phyloP scores from a whole-genome alignment of 169 alveolate genomes.

The Amoebophrya sp. region DNA sequence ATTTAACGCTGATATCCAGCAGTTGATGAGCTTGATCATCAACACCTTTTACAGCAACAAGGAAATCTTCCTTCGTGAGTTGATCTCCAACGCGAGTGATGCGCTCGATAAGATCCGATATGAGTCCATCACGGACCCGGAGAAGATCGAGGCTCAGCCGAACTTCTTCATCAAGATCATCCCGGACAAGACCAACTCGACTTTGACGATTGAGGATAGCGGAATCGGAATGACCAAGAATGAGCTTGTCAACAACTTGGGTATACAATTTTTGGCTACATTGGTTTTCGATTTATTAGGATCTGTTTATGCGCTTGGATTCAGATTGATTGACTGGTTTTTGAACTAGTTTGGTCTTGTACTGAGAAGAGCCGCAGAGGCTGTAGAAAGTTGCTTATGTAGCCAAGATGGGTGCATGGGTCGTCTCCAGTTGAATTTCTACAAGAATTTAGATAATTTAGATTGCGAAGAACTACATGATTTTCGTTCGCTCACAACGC shows the following conservation, averaged over 20 bases:
- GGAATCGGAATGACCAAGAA: constrained; percentile 99
- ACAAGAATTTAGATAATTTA: too few species aligned
- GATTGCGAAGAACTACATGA: too few species aligned
- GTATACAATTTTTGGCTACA: constrained; percentile 51
- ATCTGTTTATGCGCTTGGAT: background rate
- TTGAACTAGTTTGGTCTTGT: background rate
- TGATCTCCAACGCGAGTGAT: constrained; percentile 96
- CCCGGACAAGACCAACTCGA: constrained; percentile 93
- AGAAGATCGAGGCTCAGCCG: constrained; percentile 79
- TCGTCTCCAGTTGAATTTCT: too few species aligned
- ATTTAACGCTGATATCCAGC: constrained; percentile 95
- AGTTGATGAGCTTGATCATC: constrained; percentile 93
- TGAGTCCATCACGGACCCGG: constrained; percentile 95
- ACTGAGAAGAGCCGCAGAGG: background rate
- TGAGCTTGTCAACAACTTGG: constrained; percentile 94
- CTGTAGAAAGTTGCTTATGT: background rate
- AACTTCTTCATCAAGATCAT: constrained; percentile 86
- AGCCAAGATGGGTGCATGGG: background rate
- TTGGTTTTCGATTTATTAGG: too few species aligned
- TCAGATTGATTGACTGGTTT: background rate
- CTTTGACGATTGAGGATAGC: constrained; percentile 92
- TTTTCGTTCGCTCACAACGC: background rate
- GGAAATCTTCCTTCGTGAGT: constrained; percentile 97
- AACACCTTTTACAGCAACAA: constrained; percentile 98
- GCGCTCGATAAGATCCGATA: constrained; percentile 97